These are phyloP conservation scores for Russula olivacea DNA, from an alignment of 768 basidiomycete species.

Conservation along the genomic window DNA sequence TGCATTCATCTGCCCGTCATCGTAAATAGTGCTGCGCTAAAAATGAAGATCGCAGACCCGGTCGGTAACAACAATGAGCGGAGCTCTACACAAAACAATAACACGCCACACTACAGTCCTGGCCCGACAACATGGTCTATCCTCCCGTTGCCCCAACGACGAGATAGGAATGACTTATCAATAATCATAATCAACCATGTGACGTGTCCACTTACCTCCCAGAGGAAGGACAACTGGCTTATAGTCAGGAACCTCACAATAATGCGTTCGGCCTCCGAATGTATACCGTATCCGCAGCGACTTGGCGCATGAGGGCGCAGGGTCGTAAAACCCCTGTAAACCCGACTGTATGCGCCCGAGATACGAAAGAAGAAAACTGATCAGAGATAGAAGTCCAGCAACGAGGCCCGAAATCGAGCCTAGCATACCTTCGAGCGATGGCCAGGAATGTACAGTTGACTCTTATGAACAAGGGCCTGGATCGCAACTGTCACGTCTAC, in stretches of 20 bases:
- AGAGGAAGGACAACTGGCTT: slow-evolving; percentile 66
- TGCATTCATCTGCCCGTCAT: slow-evolving; percentile 1
- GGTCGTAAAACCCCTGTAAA: slow-evolving; percentile 86
- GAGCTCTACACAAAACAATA: slow-evolving; percentile 3
- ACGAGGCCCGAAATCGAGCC: slow-evolving; percentile 7
- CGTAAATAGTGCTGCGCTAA: slow-evolving; percentile 7
- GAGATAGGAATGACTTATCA: slow-evolving; percentile 6
- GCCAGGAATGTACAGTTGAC: slow-evolving; percentile 72
- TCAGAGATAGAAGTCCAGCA: background rate
- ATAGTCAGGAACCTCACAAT: slow-evolving; percentile 70
- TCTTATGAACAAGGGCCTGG: slow-evolving; percentile 73
- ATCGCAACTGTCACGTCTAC: slow-evolving; percentile 77
- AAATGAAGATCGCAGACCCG: slow-evolving; percentile 7
- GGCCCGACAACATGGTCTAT: slow-evolving; percentile 22
- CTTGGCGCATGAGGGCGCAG: slow-evolving; percentile 68
- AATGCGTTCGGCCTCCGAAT: slow-evolving; percentile 69
- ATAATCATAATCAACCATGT: slow-evolving; percentile 4
- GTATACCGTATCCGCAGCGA: slow-evolving; percentile 64
- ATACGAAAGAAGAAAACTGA: background rate
- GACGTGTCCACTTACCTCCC: slow-evolving; percentile 47
- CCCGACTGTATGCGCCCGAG: slow-evolving; percentile 41
- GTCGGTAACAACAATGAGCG: slow-evolving; percentile 15
- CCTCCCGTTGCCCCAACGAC: slow-evolving; percentile 20
- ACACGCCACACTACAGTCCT: slow-evolving; percentile 10
- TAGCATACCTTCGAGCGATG: slow-evolving; percentile 63